These are phyloP conservation scores for Tubosaeta brunneosetosa DNA, from an alignment of 768 basidiomycete genomes.

Conservation along the genomic window DNA sequence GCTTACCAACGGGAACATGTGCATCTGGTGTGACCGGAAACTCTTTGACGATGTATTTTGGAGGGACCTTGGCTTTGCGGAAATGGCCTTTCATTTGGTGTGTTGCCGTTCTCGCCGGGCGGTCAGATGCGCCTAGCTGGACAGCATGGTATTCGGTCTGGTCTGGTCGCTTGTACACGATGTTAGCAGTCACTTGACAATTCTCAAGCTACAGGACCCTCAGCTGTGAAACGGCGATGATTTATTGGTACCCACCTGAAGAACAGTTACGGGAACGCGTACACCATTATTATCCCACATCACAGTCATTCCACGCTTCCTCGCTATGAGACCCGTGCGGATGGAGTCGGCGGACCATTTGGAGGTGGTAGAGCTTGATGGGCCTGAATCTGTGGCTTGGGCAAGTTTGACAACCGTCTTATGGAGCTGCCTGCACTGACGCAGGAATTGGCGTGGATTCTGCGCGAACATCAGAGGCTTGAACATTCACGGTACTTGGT, in stretches of 20 bases:
- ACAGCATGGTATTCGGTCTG: slow-evolving; percentile 84
- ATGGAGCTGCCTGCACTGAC: slow-evolving; percentile 39
- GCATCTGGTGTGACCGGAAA: slow-evolving; percentile 88
- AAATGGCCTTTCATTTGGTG: slow-evolving; percentile 89
- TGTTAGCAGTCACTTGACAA: slow-evolving; percentile 83
- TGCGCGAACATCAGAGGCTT: slow-evolving; percentile 45
- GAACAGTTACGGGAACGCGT: slow-evolving; percentile 85
- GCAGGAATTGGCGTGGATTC: slow-evolving; percentile 33
- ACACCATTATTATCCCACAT: slow-evolving; percentile 91
- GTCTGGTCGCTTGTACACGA: slow-evolving; percentile 59
- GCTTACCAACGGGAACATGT: slow-evolving; percentile 80
- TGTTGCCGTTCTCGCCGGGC: slow-evolving; percentile 65
- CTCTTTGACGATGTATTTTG: slow-evolving; percentile 83
- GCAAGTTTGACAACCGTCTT: slow-evolving; percentile 34
- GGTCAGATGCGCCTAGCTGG: slow-evolving; percentile 84
- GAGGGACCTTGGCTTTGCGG: slow-evolving; percentile 68
- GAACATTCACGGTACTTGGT: slow-evolving; percentile 37
- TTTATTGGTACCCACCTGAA: slow-evolving; percentile 62
- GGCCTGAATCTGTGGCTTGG: slow-evolving; percentile 17
- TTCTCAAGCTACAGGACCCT: slow-evolving; percentile 60
- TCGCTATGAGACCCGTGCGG: slow-evolving; percentile 88
- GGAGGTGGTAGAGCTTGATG: slow-evolving; percentile 23
- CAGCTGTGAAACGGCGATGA: slow-evolving; percentile 9
- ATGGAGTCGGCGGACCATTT: slow-evolving; percentile 86
- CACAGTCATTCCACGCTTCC: slow-evolving; percentile 93